A percentile compares a stretch with the other conserved stretches of the same genome.
phyloP scores from a whole-genome alignment of 2,329 filamentous ascomycete genomes.

The Ceratocystis ficicola region DNA sequence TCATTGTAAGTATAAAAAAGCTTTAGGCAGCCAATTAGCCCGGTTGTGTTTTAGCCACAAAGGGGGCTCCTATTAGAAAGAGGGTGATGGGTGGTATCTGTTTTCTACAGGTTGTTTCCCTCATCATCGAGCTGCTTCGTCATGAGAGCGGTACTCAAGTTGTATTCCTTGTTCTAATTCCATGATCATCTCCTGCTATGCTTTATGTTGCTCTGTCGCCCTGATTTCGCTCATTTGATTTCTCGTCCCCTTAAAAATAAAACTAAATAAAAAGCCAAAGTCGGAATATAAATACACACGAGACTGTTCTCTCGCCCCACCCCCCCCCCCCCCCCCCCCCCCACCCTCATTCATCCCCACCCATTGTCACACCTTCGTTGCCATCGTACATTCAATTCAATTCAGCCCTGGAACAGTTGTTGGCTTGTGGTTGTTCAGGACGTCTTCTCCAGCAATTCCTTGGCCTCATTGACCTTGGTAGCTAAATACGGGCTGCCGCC shows the following conservation, averaged over 20 bases:
- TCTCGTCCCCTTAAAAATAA: neutral
- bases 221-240: neutral
- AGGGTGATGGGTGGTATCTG: neutral
- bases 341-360: neutral
- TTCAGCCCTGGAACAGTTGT: too few relatives aligned
- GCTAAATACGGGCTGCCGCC: conserved; percentile 93
- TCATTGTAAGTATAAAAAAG: neutral
- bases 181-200: too few relatives aligned
- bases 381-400: too few relatives aligned
- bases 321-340: neutral
- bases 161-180: too few relatives aligned
- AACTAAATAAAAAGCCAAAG: conserved; percentile 1
- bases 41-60: conserved; percentile 16
- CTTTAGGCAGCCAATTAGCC: conserved; percentile 15
- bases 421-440: conserved; percentile 22
- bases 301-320: conserved; percentile 9
- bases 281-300: conserved; percentile 17
- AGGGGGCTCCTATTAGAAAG: neutral
- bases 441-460: conserved; percentile 83
- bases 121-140: too few relatives aligned
- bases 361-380: too few relatives aligned
- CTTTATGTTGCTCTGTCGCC: too few relatives aligned
- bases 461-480: conserved; percentile 97
- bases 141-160: too few relatives aligned
- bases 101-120: too few relatives aligned